Evolutionary conservation across 176 grass and related monocot species (phyloP), one percentile per base, ranked within the genome.

Genomic region (Ananas comosus): DNA sequence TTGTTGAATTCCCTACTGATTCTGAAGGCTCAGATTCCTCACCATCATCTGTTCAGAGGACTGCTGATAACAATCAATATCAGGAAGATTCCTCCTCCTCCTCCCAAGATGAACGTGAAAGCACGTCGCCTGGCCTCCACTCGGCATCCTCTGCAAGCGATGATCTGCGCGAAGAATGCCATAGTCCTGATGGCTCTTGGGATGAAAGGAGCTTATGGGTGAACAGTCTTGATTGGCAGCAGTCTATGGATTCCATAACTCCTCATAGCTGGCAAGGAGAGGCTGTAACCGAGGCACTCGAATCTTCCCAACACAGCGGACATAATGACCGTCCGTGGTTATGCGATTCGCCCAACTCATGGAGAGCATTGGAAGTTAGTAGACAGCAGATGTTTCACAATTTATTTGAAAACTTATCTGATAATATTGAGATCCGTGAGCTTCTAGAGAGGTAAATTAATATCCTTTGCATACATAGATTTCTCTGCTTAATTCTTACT

Each of bases 141-240:
- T 86, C 89, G 17, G 74, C 84, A 63, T 75, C 75, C 33, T 88
- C 82, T 48, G 82, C 70, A 68, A 74, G 73, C 49, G 75, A 95
- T 25, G 84, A 59, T 66, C 72, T 83, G 28, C 75, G 82, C 47
- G 89, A 90, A 88, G 90, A 78, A 71, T 90, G 77, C 58, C 84
- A 82, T 66, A 88, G 82, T 71, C 65, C 79, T 12, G 79, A 79
- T 48, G 74, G 80, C 51, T 93, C 86, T 18, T 97, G 94, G 89
- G 94, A 97, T 66, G 94, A 93, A 70, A 83, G 86, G 47, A 91
- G 79, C 56, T 70, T 97, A 77, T 92, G 94, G 94, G 66, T 88
- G 56, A 85, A 71, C 51, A 82, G 72, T 64, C 74, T 87, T 80
- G 86, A 85, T 70, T 92, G 86, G 94, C 86, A 86, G 17, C 74